Evolutionary conservation across 2,329 filamentous ascomycete species (phyloP).

Genomic region (Cercospora berteroae): DNA sequence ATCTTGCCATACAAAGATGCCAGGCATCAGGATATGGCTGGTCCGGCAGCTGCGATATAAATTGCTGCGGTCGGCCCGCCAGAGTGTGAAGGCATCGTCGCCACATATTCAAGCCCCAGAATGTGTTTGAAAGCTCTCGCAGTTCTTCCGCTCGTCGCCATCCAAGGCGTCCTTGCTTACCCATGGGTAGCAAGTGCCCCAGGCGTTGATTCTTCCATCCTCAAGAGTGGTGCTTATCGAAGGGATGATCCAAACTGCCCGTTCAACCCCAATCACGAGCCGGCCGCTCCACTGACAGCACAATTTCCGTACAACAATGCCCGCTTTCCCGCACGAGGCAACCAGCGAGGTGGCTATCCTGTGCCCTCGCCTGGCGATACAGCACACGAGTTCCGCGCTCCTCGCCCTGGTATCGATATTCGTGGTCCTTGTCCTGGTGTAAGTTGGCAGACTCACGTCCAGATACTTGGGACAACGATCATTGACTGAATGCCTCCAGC

Average conservation of each 20-base stretch:
- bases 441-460: constrained; percentile 26
- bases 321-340: constrained; percentile 44
- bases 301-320: constrained; percentile 46
- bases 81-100: not conserved
- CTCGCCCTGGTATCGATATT: constrained; percentile 39
- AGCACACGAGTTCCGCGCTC: constrained; percentile 40
- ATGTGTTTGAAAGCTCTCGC: not conserved
- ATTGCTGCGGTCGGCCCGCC: not conserved
- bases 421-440: constrained; percentile 39
- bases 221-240: constrained; percentile 5
- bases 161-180: constrained; percentile 14
- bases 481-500: not conserved
- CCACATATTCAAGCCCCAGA: not conserved
- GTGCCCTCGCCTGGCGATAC: constrained; percentile 46
- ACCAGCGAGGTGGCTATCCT: constrained; percentile 44
- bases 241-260: constrained; percentile 33
- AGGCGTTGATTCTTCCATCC: constrained; percentile 38
- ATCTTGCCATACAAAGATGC: not conserved
- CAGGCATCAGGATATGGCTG: not conserved
- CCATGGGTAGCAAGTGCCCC: constrained; percentile 39
- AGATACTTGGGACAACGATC: not conserved
- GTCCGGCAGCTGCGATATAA: not conserved
- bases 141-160: not conserved
- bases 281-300: constrained; percentile 36
- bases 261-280: constrained; percentile 42